Percentiles rank a stretch among this genome's conserved stretches.
Conservation (phyloP, 352 stramenopile genomes). For the Plasmopara muralis region DNA sequence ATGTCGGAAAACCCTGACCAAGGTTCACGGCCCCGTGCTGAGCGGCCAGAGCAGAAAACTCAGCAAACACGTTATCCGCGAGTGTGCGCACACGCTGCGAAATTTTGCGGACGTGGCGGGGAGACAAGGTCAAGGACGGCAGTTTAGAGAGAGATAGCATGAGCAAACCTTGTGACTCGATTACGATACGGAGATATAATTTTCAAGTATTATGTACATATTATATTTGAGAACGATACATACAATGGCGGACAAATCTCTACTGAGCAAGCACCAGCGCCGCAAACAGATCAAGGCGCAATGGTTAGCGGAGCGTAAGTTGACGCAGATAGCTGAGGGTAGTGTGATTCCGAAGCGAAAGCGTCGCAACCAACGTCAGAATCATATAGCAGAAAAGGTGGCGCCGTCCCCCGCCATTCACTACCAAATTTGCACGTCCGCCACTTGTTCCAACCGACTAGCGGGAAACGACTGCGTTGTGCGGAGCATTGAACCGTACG, state of each 20-base stretch:
- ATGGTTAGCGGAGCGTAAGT: slow-evolving; percentile 36
- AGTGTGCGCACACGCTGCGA: slow-evolving; percentile 57
- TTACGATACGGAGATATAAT: too few species aligned
- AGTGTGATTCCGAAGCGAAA: slow-evolving; percentile 24
- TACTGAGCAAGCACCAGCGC: slow-evolving; percentile 42
- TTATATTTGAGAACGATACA: background rate
- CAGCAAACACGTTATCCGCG: slow-evolving; percentile 78
- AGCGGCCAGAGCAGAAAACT: slow-evolving; percentile 81
- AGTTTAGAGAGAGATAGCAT: slow-evolving; percentile 11
- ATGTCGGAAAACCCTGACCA: slow-evolving; percentile 95
- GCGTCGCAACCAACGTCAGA: slow-evolving; percentile 35
- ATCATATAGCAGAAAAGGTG: slow-evolving; percentile 6
- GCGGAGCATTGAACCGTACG: slow-evolving; percentile 79
- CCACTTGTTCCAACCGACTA: slow-evolving; percentile 25
- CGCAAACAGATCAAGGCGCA: slow-evolving; percentile 38
- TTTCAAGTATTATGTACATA: background rate
- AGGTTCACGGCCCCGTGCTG: slow-evolving; percentile 90
- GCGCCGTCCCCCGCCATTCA: slow-evolving; percentile 14
- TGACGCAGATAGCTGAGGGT: slow-evolving; percentile 10
- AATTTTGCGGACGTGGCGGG: slow-evolving; percentile 30
- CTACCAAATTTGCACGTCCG: slow-evolving; percentile 23
- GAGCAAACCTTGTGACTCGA: too few species aligned
- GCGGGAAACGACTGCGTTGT: slow-evolving; percentile 24
- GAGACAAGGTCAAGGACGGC: slow-evolving; percentile 1
- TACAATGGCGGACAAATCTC: slow-evolving; percentile 13